Evolutionary conservation across 257 asterid species (phyloP), one percentile per base, ranked within the genome.

Genomic region (Solanum virginianum): DNA sequence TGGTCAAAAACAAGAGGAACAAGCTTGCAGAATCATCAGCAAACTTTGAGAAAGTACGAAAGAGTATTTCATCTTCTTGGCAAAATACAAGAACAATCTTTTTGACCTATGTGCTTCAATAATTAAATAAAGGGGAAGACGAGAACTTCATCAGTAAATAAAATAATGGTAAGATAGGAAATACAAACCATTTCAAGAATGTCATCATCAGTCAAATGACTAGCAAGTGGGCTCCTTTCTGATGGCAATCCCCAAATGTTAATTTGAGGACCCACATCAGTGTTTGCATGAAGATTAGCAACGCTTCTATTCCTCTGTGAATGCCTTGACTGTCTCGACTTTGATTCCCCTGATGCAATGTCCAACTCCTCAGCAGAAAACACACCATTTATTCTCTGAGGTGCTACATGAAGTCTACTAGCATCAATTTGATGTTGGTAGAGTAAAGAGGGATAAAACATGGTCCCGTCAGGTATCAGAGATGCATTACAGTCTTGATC

Each of bases 171-270:
- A 77, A 88, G 85, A 88, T 66, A 86, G 86, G 86, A 87, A 87
- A 83, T 74, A 89, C 84, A 68, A 89, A 94, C 98, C 99, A 94
- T 96, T 84, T 94, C 94, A 84, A 96, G 93, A 84, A 96, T 89
- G 90, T 94, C 98, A 85, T 96, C 97, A 84, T 96, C 98, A 56
- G 98, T 94, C 86, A 96, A 83, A 84, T 89, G 89, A 90, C 95
- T 91, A 66, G 82, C 83, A 75, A 89, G 69, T 13, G 90, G 87
- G 83, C 88, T 89, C 86, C 93, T 86, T 47, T 94, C 97, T 82
- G 92, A 88, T 86, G 98, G 86, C 87, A 87, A 84, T 43, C 95
- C 92, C 91, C 90, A 89, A 83, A 75, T 90, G 86, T 87, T 88
- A 85, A 36, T 77, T 82, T 62, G 90, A 81, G 92, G 88, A 85